Evolutionary conservation across 108 stramenopile species (phyloP), one percentile per base, ranked within the genome.

Genomic region (Aurantiochytrium sp.): DNA sequence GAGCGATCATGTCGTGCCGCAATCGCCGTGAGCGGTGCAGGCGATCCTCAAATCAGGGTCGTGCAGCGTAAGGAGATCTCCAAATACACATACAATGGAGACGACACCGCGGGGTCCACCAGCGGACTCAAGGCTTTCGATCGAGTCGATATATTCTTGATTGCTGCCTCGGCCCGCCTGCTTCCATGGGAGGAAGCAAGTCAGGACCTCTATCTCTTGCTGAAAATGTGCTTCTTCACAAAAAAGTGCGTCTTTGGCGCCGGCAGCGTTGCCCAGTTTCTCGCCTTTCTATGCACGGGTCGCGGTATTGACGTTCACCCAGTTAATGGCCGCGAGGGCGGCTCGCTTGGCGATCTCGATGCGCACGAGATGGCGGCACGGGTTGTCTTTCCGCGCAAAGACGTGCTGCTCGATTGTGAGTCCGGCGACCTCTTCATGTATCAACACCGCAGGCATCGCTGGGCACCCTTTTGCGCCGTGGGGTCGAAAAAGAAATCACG

Each of bases 161-260:
- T 83, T 83, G 76, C 43, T 6, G 44, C 43, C 51, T 6, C 76
- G 1, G 18, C 76, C 12, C 44, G 49, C 49, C n/a, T 83, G 25
- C 51, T 83, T 53, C 76, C 76, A 12, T 83, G 76, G 76, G 76
- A 83, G 28, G 28, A 12, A 12, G 4, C 49, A 53, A 16, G 76
- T 16, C 49, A 35, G 10, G 76, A 83, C 6, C 76, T 83, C n/a
- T 83, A 53, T 23, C 0, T 53, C 12, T 23, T 83, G 19, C 25
- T 83, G 76, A 83, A 83, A 83, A 83, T 35, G 76, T 83, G 76
- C 5, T 53, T 53, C 23, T 47, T 83, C 25, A 83, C 76, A 0
- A 83, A 83, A 23, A 83, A 83, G 76, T 83, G 76, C 4, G 49
- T 83, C 76, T 83, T 53, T 35, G 76, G 76, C 25, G 51, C 76